Percentiles rank a stretch among this genome's conserved stretches.
These are phyloP conservation scores for Lodderomyces elongisporus DNA, from an alignment of 1,139 yeast genomes.

Conservation along the genomic window DNA sequence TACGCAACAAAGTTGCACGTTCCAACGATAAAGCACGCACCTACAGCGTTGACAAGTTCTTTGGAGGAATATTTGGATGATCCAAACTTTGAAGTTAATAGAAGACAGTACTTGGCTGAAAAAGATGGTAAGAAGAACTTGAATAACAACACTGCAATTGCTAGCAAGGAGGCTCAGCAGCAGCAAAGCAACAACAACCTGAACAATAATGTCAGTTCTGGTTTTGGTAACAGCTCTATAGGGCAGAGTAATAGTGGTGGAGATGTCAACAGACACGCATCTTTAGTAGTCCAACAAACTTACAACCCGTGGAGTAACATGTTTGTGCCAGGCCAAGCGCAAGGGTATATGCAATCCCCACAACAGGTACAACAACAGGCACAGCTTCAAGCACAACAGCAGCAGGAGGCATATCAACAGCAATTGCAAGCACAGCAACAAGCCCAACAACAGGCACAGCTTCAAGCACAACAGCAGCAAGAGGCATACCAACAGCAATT, in stretches of 20 bases:
- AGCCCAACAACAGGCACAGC: constrained; percentile 12
- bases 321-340: constrained; percentile 11
- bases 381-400: too few species aligned
- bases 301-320: constrained; percentile 41
- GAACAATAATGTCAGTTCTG: constrained; percentile 5
- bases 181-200: constrained; percentile 2
- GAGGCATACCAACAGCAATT: constrained; percentile 11
- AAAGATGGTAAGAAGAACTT: constrained; percentile 21
- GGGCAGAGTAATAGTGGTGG: too few species aligned
- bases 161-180: constrained; percentile 1
- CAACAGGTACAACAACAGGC: constrained; percentile 10
- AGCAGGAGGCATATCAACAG: constrained; percentile 7
- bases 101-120: constrained; percentile 72
- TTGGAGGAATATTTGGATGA: constrained; percentile 85
- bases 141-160: not conserved
- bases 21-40: constrained; percentile 96
- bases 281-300: constrained; percentile 39
- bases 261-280: constrained; percentile 18
- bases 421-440: constrained; percentile 8
- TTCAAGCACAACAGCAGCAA: constrained; percentile 11
- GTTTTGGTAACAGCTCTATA: too few species aligned
- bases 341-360: constrained; percentile 10
- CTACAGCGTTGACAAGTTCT: constrained; percentile 83
- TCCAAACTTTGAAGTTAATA: constrained; percentile 76
- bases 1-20: constrained; percentile 84